Conservation (phyloP, 2,329 filamentous ascomycete genomes). For the Colletotrichum simmondsii region DNA sequence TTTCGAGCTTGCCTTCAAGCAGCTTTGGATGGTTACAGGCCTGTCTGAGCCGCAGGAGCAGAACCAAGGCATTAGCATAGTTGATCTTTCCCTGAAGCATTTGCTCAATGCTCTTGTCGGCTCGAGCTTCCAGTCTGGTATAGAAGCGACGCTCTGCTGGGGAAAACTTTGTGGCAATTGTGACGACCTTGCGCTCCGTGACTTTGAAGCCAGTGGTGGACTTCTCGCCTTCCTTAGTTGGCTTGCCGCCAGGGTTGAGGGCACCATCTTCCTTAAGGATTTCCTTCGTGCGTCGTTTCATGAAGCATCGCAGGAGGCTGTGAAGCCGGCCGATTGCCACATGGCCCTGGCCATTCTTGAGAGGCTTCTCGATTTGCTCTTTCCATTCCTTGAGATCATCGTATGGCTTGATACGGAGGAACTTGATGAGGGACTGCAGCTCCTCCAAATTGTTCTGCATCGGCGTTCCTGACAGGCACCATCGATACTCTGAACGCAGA, state of each 20-base stretch:
- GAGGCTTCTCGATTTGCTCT: constrained; percentile 86
- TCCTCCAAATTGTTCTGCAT: constrained; percentile 99
- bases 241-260: constrained; percentile 79
- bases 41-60: constrained; percentile 90
- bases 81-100: constrained; percentile 89
- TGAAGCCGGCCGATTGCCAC: constrained; percentile 90
- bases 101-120: constrained; percentile 85
- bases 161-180: constrained; percentile 81
- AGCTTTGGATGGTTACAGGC: constrained; percentile 95
- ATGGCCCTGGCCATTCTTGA: constrained; percentile 90
- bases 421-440: constrained; percentile 91
- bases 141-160: constrained; percentile 88
- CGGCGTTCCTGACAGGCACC: constrained; percentile 95
- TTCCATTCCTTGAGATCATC: constrained; percentile 90
- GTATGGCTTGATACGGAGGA: constrained; percentile 91
- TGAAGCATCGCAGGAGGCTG: constrained; percentile 88
- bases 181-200: constrained; percentile 88
- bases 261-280: constrained; percentile 91
- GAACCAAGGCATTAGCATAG: constrained; percentile 92
- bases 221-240: constrained; percentile 51
- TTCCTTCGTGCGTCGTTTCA: constrained; percentile 98
- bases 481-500: constrained; percentile 86
- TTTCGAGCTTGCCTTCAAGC: constrained; percentile 84
- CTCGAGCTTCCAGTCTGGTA: constrained; percentile 81
- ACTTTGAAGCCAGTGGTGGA: constrained; percentile 84